These are phyloP conservation scores for Sugiyamaella neomexicana DNA, from an alignment of 1,139 yeast species.

Conservation along the genomic window DNA sequence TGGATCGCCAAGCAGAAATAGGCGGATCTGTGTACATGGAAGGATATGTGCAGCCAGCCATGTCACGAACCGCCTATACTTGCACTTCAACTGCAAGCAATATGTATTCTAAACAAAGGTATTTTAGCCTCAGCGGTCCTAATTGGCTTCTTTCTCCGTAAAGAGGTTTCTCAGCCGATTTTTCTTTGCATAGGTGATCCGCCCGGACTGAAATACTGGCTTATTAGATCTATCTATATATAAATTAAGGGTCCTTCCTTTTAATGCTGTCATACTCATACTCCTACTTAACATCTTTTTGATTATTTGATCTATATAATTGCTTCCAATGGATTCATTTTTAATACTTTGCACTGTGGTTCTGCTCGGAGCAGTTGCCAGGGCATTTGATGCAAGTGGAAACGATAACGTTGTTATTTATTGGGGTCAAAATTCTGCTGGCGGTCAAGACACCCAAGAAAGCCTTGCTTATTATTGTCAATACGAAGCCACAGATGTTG, in stretches of 20 bases:
- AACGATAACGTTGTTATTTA: constrained; percentile 69
- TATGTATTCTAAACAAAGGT: constrained; percentile 1
- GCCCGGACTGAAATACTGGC: neutral
- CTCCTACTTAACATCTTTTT: neutral
- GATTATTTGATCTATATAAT: constrained; percentile 1
- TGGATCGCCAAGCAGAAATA: neutral
- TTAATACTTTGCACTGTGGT: constrained; percentile 2
- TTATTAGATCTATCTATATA: neutral
- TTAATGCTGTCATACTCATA: neutral
- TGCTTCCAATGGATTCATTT: constrained; percentile 4
- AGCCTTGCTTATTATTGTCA: constrained; percentile 67
- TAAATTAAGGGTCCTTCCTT: constrained; percentile 3
- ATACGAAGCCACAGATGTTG: constrained; percentile 66
- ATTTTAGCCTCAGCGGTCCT: neutral
- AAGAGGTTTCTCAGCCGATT: neutral
- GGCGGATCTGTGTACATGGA: constrained; percentile 1
- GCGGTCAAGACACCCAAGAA: constrained; percentile 59
- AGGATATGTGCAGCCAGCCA: constrained; percentile 7
- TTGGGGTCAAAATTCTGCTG: constrained; percentile 91
- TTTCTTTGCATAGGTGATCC: neutral
- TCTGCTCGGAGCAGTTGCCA: constrained; percentile 8
- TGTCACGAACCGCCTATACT: neutral
- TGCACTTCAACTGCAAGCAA: neutral
- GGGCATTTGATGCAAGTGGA: constrained; percentile 29
- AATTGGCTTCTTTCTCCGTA: neutral